phyloP scores from a whole-genome alignment of 2,329 filamentous ascomycete genomes.

The Aspergillus pseudotamarii region DNA sequence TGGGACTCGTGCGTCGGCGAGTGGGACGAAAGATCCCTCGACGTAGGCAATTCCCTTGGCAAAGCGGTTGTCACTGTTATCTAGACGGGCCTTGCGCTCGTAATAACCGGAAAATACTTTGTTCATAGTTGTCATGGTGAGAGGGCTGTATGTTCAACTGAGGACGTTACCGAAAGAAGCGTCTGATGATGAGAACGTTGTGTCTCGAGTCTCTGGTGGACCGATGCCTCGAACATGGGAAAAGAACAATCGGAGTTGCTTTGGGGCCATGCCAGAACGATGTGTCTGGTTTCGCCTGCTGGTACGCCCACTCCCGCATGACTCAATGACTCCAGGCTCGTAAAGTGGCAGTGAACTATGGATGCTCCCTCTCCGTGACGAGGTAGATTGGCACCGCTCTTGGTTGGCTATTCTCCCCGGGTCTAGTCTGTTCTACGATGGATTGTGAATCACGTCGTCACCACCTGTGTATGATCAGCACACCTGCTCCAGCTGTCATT shows the following conservation, averaged over 20 bases:
- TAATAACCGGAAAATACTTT: slow-evolving; percentile 46
- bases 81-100: slow-evolving; percentile 33
- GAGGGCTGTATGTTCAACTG: neutral
- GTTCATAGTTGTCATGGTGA: slow-evolving; percentile 49
- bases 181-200: neutral
- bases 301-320: neutral
- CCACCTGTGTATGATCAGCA: no score
- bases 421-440: neutral
- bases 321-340: neutral
- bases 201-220: neutral
- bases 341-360: neutral
- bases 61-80: slow-evolving; percentile 42
- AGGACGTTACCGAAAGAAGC: neutral
- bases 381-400: neutral
- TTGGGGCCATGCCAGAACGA: neutral
- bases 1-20: slow-evolving; percentile 54
- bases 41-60: slow-evolving; percentile 54
- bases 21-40: slow-evolving; percentile 45
- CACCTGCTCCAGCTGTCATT: no score
- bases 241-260: neutral
- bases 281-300: neutral
- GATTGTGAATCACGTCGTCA: neutral
- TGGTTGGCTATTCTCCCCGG: neutral
- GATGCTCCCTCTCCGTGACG: neutral
- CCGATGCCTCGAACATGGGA: neutral